These are phyloP conservation scores for Malus sieversii DNA, from an alignment of 306 rosid species.

Conservation along the genomic window DNA sequence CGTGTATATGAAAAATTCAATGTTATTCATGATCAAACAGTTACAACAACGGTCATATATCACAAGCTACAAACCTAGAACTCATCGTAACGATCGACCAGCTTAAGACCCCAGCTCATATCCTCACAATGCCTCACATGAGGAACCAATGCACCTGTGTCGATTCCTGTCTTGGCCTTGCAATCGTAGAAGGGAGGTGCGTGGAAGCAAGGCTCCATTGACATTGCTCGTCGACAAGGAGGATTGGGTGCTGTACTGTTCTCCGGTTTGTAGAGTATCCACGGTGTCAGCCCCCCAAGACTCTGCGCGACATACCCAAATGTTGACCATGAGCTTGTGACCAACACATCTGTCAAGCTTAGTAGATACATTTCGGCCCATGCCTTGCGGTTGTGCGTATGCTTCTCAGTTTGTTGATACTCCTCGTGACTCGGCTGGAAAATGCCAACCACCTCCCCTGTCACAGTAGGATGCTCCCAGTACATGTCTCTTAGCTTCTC, in stretches of 20 bases:
- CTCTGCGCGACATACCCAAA: conserved; percentile 80
- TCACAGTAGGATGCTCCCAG: conserved; percentile 61
- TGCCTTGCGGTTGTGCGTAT: conserved; percentile 57
- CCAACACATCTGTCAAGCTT: conserved; percentile 51
- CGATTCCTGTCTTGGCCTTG: conserved; percentile 55
- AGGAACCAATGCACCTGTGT: conserved; percentile 59
- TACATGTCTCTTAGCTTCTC: conserved; percentile 53
- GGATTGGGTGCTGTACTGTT: conserved; percentile 48
- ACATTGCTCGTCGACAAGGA: conserved; percentile 59
- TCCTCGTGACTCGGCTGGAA: conserved; percentile 75
- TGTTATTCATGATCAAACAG: background rate
- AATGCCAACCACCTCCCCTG: conserved; percentile 50
- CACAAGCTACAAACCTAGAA: background rate
- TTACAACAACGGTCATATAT: background rate
- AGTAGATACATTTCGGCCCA: conserved; percentile 64
- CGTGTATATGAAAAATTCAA: conserved; percentile 1
- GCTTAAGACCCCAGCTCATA: conserved; percentile 83
- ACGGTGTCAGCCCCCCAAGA: conserved; percentile 63
- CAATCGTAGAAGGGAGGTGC: conserved; percentile 78
- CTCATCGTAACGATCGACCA: conserved; percentile 31
- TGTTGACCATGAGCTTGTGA: conserved; percentile 75
- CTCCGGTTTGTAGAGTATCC: conserved; percentile 72
- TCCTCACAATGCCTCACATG: conserved; percentile 73
- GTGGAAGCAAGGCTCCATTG: conserved; percentile 78
- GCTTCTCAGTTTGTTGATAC: conserved; percentile 63